Evolutionary conservation across 192 early-diverging fungal genomes (phyloP).

Genomic region (Radiomyces spectabilis): DNA sequence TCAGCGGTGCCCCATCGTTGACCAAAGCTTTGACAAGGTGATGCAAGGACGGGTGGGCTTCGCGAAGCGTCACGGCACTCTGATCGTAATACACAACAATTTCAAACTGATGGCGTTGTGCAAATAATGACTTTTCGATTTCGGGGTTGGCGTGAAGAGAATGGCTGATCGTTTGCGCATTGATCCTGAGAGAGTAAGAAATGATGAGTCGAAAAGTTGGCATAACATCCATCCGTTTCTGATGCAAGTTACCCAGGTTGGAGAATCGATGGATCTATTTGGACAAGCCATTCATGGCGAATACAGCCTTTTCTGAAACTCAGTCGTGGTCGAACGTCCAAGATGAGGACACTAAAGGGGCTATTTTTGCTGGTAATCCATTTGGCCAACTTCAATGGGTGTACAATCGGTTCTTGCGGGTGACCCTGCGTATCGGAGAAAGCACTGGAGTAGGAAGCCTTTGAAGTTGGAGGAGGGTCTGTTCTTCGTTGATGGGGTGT

Average conservation of each 20-base stretch:
- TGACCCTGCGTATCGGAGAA: conserved; percentile 15
- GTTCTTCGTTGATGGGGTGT: too few relatives aligned
- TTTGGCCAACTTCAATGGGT: conserved; percentile 27
- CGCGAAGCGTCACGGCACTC: conserved; percentile 43
- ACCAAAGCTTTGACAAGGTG: conserved; percentile 38
- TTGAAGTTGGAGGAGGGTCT: too few relatives aligned
- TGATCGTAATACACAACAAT: conserved; percentile 69
- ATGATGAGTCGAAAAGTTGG: not conserved
- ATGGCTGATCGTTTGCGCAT: conserved; percentile 41
- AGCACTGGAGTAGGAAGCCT: not conserved
- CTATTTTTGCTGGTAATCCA: conserved; percentile 26
- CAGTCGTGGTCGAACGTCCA: conserved; percentile 73
- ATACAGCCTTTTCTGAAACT: conserved; percentile 63
- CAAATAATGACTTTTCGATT: conserved; percentile 63
- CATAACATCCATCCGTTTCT: too few relatives aligned
- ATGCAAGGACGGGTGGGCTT: conserved; percentile 55
- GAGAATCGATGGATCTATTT: conserved; percentile 66
- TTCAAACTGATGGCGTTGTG: conserved; percentile 55
- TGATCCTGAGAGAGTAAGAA: conserved; percentile 29
- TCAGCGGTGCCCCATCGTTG: too few relatives aligned
- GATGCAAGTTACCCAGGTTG: conserved; percentile 51
- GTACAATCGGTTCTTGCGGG: conserved; percentile 22
- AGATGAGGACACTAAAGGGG: conserved; percentile 48
- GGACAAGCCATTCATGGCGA: conserved; percentile 57
- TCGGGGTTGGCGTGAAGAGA: conserved; percentile 50